Base-by-base conservation (phyloP, 768 basidiomycete species). In the Sarcodon aspratus region DNA sequence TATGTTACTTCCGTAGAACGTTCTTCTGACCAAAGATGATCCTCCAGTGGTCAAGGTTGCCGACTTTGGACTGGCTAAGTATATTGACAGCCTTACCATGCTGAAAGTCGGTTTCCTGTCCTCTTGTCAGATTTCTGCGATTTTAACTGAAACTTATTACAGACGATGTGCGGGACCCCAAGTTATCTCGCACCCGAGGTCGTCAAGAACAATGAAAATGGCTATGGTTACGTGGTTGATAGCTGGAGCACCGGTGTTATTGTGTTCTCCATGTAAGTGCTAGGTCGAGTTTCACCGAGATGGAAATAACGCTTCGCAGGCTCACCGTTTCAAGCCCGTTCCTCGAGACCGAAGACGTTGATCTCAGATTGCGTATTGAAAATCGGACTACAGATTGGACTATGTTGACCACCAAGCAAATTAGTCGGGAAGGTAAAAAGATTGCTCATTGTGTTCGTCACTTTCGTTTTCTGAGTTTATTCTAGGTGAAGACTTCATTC, bases 191-290 rank as follows among this genome's bases (percentile, higher is more conserved):
- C 92, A 1, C 91, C 91, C 1, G 94, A 97, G 56, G 90, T 99
- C 33, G 85, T 97, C 45, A 63, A 71, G 40, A 69, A 74, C 38
- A 65, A 71, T 31, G 68, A 77, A 49, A 13, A 13, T 2, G 94
- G 93, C 3, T 98, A 99, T 59, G 82, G 85, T 58, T 78, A 82
- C 50, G 68, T 85, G 15, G 96, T 98, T 45, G 96, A 99, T 60
- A 91, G 89, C 53, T 99, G 93, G 93, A 94, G 90, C 43, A 78
- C 93, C 9, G 95, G 96, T 6, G 91, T 96, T 17, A 96, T 98
- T 47, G 78, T 97, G 1, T 98, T 85, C 58, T 84, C 84, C 18
- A 93, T 91, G 93, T 92, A 58, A 52, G 79, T 61, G 9, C n/a
- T 21, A 21, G 7, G 34, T 11, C 10, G 1, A 32, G 10, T 45